Evolutionary conservation across 1,139 yeast species (phyloP).

Genomic region (Nakaseomyces glabratus): DNA sequence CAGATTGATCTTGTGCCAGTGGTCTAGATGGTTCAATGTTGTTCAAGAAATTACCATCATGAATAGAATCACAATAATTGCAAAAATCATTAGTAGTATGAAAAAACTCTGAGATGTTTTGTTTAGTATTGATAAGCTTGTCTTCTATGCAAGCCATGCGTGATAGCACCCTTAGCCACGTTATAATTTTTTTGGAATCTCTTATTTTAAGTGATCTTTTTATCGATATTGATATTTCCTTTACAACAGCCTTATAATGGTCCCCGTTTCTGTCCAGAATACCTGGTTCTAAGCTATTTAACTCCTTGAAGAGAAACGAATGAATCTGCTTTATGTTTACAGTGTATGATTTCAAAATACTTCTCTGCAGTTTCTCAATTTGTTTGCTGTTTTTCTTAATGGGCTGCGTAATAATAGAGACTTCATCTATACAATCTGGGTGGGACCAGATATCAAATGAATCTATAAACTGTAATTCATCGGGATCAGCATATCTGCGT

Average conservation of each 20-base stretch:
- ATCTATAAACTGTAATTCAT: conserved; percentile 9
- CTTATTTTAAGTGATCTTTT: conserved; percentile 15
- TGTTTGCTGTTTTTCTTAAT: conserved; percentile 16
- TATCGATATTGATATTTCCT: conserved; percentile 15
- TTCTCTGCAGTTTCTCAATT: conserved; percentile 19
- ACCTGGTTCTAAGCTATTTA: conserved; percentile 13
- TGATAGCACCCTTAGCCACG: conserved; percentile 18
- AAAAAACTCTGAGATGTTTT: neutral
- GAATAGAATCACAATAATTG: conserved; percentile 34
- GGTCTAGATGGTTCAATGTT: conserved; percentile 29
- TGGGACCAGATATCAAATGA: conserved; percentile 12
- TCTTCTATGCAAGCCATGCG: conserved; percentile 22
- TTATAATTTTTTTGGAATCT: conserved; percentile 12
- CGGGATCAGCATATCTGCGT: conserved; percentile 12
- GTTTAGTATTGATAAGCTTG: neutral
- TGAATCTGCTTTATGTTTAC: neutral
- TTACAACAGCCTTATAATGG: conserved; percentile 9
- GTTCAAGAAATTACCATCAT: conserved; percentile 16
- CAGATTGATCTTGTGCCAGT: conserved; percentile 14
- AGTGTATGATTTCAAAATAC: conserved; percentile 12
- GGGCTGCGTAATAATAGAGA: conserved; percentile 11
- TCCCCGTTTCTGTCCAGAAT: conserved; percentile 9
- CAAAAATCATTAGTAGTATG: conserved; percentile 31
- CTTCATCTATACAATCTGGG: conserved; percentile 8
- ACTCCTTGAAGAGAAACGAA: conserved; percentile 8